Evolutionary conservation across 2,329 filamentous ascomycete species (phyloP).

Genomic region (Myriosclerotinia duriaeana): DNA sequence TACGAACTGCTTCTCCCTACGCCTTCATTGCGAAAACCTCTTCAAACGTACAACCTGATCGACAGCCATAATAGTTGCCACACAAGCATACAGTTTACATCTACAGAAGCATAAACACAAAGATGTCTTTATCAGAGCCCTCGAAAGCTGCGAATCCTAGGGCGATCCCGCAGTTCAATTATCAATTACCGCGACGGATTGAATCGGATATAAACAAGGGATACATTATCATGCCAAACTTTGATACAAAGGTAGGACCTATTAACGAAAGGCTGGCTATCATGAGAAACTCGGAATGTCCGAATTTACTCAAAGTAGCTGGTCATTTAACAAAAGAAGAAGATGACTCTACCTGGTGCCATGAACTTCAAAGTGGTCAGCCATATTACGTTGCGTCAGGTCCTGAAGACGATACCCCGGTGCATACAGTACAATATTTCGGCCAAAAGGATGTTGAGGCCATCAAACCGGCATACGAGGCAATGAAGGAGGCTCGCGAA

Average conservation of each 20-base stretch:
- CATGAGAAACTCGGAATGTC: background rate
- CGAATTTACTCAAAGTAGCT: background rate
- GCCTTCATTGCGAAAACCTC: background rate
- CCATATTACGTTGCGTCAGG: background rate
- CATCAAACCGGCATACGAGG: background rate
- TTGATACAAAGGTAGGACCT: background rate
- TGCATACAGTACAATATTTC: background rate
- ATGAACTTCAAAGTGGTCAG: background rate
- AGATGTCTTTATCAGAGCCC: background rate
- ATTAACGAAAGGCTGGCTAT: background rate
- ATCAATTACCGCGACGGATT: background rate
- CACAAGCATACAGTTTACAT: background rate
- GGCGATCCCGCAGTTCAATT: background rate
- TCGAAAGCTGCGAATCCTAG: background rate
- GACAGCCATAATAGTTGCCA: background rate
- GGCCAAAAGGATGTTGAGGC: background rate
- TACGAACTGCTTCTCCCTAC: background rate
- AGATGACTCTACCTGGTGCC: background rate
- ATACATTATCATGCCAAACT: slow-evolving; percentile 2
- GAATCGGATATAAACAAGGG: background rate
- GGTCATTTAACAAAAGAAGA: background rate
- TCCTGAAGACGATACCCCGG: background rate
- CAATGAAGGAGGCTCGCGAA: slow-evolving; percentile 8
- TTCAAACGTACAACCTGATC: too few relatives aligned
- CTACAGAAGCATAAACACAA: background rate